phyloP scores from a whole-genome alignment of 2,329 filamentous ascomycete species.

The Xylaria sp. region DNA sequence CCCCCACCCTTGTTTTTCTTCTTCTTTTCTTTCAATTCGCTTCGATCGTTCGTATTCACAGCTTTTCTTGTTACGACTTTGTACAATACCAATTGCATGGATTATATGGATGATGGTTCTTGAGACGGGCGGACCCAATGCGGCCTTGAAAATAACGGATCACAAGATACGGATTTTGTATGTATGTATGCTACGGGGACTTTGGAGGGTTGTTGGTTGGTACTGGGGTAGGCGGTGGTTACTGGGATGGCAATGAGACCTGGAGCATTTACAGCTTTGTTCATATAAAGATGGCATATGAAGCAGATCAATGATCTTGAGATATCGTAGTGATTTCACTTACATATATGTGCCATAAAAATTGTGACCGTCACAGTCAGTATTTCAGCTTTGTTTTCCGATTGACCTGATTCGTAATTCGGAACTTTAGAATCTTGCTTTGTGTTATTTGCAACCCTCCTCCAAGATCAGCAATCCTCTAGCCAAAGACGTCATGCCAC shows the following conservation, averaged over 20 bases:
- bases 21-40: conserved; percentile 6
- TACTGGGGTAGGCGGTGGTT: conserved; percentile 11
- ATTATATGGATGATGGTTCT: conserved; percentile 36
- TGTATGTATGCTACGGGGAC: conserved; percentile 29
- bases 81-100: conserved; percentile 37
- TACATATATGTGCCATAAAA: neutral
- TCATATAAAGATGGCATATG: conserved; percentile 23
- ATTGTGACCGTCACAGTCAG: neutral
- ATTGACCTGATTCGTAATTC: neutral
- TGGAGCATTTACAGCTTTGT: conserved; percentile 30
- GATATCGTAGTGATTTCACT: conserved; percentile 26
- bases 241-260: conserved; percentile 21
- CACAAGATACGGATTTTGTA: conserved; percentile 34
- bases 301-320: conserved; percentile 22
- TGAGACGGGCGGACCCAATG: conserved; percentile 19
- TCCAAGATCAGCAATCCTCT: conserved; percentile 24
- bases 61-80: conserved; percentile 29
- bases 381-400: neutral
- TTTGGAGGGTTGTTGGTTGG: conserved; percentile 15
- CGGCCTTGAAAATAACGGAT: conserved; percentile 31
- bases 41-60: conserved; percentile 17
- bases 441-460: neutral
- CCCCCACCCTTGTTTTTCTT: conserved; percentile 15
- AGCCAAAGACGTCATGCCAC: conserved; percentile 19
- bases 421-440: neutral